Base-by-base conservation (phyloP, 179 eudicot species). In the Heliamphora pulchella region DNA sequence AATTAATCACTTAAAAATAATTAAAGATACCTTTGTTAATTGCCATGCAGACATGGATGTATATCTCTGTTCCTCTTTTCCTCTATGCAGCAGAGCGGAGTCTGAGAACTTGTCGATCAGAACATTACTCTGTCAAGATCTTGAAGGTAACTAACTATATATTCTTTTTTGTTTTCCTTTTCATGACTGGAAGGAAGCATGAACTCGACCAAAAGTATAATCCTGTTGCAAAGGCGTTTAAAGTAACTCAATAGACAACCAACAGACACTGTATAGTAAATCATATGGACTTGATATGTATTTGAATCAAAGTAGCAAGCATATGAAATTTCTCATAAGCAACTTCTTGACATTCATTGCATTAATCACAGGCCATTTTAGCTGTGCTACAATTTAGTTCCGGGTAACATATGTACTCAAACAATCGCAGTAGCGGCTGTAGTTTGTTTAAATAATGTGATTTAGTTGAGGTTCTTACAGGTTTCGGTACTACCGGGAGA, bases 401-500 rank as follows among this genome's bases (percentile, higher is more conserved):
- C 15, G 15, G 18, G 17, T 47, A 47, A 66, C 47, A 80, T 87
- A 85, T 88, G 31, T 31, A 31, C 31, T 31, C 31, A 31, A 31
- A 31, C 31, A 31, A 87, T 86, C 62, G 88, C 84, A 50, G 68
- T 87, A 14, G 20, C 51, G n/a, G 10, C 8, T 2, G 4, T 1
- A 73, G 53, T 51, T 7, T 74, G 62, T 3, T 18, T 4, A n/a
- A 4, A 10, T 65, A 74, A 15, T 8, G 14, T 58, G 51, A 75
- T 8, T 58, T 75, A 51, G 8, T 15, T n/a, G 51, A 18, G 10
- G 17, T 61, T 78, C 17, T 88, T 79, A 69, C 84, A 93, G 98
- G 93, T 84, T 48, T 86, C 96, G 14, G 90, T 89, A 80, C 91
- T 94, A 72, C 98, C 98, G 48, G 97, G 98, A 79, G 88, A 85